Conservation (phyloP, 2,329 filamentous ascomycete species). For the Penicillium sp. region DNA sequence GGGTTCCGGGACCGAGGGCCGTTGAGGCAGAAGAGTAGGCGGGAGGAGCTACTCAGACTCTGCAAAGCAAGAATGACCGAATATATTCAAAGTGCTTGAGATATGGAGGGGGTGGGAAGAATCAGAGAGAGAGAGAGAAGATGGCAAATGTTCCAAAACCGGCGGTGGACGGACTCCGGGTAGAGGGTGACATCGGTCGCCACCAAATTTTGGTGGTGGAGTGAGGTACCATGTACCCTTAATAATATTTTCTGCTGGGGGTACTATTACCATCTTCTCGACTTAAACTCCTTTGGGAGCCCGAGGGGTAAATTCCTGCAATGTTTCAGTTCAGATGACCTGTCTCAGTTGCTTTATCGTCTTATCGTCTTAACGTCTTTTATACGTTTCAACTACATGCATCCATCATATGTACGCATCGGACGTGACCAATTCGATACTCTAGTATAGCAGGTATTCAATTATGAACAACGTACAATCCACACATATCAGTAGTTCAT, state of each 20-base stretch:
- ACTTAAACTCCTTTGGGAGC: slow-evolving; percentile 1
- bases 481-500: neutral
- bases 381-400: neutral
- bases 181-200: slow-evolving; percentile 15
- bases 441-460: neutral
- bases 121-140: neutral
- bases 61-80: neutral
- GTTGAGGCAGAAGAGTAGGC: neutral
- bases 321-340: neutral
- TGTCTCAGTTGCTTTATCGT: neutral
- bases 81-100: neutral
- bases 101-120: neutral
- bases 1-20: slow-evolving; percentile 9
- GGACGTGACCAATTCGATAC: neutral
- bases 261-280: neutral
- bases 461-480: neutral
- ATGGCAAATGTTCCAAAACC: slow-evolving; percentile 15
- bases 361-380: neutral
- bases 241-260: neutral
- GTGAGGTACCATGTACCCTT: slow-evolving; percentile 7
- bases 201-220: slow-evolving; percentile 9
- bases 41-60: neutral
- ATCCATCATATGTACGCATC: neutral
- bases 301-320: neutral
- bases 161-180: slow-evolving; percentile 14